Conservation (phyloP, 2,329 filamentous ascomycete genomes). For the Rhinocladiella mackenziei region DNA sequence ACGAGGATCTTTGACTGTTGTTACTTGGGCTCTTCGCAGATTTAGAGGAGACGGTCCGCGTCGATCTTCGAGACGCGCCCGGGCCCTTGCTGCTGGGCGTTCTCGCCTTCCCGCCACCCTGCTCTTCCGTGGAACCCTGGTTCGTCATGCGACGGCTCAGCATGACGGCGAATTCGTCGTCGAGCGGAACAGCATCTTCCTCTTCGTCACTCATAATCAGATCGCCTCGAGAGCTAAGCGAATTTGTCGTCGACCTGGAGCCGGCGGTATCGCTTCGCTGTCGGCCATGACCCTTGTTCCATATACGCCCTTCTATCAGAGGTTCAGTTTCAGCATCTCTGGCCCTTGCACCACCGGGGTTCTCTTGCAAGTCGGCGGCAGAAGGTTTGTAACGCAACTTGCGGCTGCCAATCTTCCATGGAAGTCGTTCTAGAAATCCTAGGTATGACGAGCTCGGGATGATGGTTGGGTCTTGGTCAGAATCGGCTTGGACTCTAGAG, state of each 20-base stretch:
- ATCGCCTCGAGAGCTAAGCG: slow-evolving; percentile 80
- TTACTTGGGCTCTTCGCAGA: slow-evolving; percentile 33
- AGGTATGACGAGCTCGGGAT: slow-evolving; percentile 82
- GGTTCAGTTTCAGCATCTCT: slow-evolving; percentile 62
- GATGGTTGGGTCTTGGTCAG: slow-evolving; percentile 69
- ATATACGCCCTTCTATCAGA: slow-evolving; percentile 58
- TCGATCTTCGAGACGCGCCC: slow-evolving; percentile 47
- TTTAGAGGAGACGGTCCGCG: slow-evolving; percentile 44
- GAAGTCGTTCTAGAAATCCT: slow-evolving; percentile 77
- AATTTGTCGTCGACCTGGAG: slow-evolving; percentile 79
- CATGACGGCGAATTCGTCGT: slow-evolving; percentile 85
- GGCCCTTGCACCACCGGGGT: slow-evolving; percentile 58
- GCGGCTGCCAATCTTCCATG: slow-evolving; percentile 75
- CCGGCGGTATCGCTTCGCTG: slow-evolving; percentile 73
- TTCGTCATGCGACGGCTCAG: slow-evolving; percentile 66
- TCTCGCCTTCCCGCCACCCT: slow-evolving; percentile 60
- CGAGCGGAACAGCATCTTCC: slow-evolving; percentile 86
- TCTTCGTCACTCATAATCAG: slow-evolving; percentile 89
- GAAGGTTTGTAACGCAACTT: slow-evolving; percentile 84
- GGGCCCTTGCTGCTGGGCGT: slow-evolving; percentile 40
- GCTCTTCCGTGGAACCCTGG: slow-evolving; percentile 57
- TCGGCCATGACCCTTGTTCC: slow-evolving; percentile 42
- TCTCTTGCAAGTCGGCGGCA: slow-evolving; percentile 83
- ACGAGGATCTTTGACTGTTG: slow-evolving; percentile 35
- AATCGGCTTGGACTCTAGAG: slow-evolving; percentile 52